phyloP scores from a whole-genome alignment of 2,329 filamentous ascomycete species.

The Westerdykella aurantiaca region DNA sequence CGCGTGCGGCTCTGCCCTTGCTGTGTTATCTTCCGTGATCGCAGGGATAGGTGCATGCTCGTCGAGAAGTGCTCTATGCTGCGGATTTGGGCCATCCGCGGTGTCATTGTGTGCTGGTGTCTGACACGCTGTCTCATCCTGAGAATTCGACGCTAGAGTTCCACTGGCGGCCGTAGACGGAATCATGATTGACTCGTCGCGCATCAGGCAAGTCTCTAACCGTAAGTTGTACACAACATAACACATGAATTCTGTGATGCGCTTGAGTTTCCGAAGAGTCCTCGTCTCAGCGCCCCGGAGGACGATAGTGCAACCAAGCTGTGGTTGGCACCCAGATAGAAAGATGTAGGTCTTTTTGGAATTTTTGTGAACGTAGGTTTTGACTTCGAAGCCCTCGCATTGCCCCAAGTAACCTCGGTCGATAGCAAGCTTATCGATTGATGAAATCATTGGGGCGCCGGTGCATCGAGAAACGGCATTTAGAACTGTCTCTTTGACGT shows the following conservation, averaged over 20 bases:
- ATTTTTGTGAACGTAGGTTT: slow-evolving; percentile 83
- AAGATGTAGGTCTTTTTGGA: slow-evolving; percentile 94
- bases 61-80: background rate
- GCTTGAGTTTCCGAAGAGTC: slow-evolving; percentile 73
- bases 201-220: slow-evolving; percentile 87
- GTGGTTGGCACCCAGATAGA: slow-evolving; percentile 80
- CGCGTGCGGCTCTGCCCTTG: slow-evolving; percentile 43
- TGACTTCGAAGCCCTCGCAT: slow-evolving; percentile 86
- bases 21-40: background rate
- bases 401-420: slow-evolving; percentile 68
- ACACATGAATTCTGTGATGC: slow-evolving; percentile 96
- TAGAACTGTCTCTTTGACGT: slow-evolving; percentile 92
- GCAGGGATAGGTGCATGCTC: background rate
- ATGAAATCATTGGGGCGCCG: slow-evolving; percentile 87
- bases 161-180: slow-evolving; percentile 55
- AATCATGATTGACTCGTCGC: slow-evolving; percentile 84
- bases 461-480: slow-evolving; percentile 91
- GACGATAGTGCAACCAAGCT: slow-evolving; percentile 91
- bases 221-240: slow-evolving; percentile 98
- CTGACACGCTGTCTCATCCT: background rate
- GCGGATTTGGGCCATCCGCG: background rate
- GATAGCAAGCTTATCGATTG: slow-evolving; percentile 84
- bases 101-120: background rate
- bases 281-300: slow-evolving; percentile 72
- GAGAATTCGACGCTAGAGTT: slow-evolving; percentile 15